Conservation (phyloP, 2,329 filamentous ascomycete genomes). For the Ploettnerulaceae sp. region DNA sequence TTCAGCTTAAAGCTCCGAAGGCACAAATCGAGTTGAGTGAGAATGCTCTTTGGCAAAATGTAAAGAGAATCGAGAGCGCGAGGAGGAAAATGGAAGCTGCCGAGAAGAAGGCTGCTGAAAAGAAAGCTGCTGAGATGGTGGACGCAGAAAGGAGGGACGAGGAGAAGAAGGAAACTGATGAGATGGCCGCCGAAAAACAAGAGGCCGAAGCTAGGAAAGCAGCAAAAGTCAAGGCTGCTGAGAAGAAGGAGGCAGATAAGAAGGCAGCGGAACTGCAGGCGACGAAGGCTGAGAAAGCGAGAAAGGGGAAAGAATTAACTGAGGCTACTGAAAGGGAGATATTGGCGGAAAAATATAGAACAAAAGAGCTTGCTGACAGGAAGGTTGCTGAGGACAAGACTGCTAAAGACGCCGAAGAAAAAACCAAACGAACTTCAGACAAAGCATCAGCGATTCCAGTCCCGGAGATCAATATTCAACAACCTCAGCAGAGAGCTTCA, state of each 20-base stretch:
- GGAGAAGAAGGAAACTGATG: not conserved
- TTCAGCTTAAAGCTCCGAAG: constrained; percentile 1
- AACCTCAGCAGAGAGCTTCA: not conserved
- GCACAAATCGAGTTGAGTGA: constrained; percentile 4
- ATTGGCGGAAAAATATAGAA: no score
- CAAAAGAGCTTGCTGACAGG: not conserved
- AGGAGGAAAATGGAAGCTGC: not conserved
- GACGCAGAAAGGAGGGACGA: not conserved
- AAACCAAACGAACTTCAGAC: not conserved
- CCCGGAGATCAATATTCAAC: not conserved
- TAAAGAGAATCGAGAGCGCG: not conserved
- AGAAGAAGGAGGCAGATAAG: not conserved
- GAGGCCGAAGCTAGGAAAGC: not conserved
- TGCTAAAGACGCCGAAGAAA: not conserved
- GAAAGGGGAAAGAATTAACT: no score
- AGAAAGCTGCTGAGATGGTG: not conserved
- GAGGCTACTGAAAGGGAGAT: no score
- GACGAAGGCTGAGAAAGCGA: not conserved
- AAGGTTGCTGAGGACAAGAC: not conserved
- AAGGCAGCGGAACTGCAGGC: not conserved
- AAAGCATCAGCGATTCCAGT: constrained; percentile 1
- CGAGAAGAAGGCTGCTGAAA: not conserved
- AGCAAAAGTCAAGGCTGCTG: not conserved
- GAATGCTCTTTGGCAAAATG: constrained; percentile 2
- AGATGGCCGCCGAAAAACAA: not conserved